A percentile compares a stretch with the other conserved stretches of the same genome.
Conservation (phyloP, 140 eudicot genomes). For the Bidens hawaiensis region DNA sequence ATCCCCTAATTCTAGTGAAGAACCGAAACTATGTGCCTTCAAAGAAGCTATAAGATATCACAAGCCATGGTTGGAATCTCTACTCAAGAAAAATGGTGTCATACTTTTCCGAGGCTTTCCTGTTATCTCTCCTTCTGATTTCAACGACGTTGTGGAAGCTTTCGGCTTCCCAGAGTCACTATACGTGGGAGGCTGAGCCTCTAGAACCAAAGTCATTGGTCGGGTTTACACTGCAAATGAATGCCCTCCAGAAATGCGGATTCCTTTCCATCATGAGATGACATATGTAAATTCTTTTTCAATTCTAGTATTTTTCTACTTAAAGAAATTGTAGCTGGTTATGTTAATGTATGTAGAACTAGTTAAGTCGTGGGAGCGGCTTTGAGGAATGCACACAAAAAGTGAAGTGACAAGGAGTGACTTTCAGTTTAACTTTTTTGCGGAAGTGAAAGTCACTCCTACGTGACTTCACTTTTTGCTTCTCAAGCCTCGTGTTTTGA, state of each 20-base stretch:
- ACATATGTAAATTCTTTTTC: constrained; percentile 47
- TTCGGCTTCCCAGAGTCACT: constrained; percentile 61
- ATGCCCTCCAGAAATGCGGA: constrained; percentile 62
- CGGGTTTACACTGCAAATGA: constrained; percentile 31
- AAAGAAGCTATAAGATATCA: constrained; percentile 36
- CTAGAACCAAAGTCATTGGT: constrained; percentile 34
- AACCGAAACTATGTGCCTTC: neutral
- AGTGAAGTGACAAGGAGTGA: too few relatives aligned
- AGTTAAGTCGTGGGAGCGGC: too few relatives aligned
- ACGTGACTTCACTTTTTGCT: too few relatives aligned
- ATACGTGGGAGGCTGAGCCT: constrained; percentile 71
- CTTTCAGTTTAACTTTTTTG: too few relatives aligned
- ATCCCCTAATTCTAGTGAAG: constrained; percentile 28
- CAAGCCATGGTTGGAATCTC: constrained; percentile 48
- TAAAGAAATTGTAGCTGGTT: too few relatives aligned
- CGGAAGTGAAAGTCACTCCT: too few relatives aligned
- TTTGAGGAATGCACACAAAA: too few relatives aligned
- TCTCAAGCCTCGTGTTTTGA: too few relatives aligned
- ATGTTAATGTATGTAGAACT: too few relatives aligned
- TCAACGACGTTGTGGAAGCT: constrained; percentile 71
- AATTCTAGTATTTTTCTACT: too few relatives aligned
- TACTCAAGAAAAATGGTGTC: constrained; percentile 51
- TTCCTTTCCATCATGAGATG: constrained; percentile 88
- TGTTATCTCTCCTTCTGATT: constrained; percentile 18
- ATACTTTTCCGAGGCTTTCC: constrained; percentile 38